Percentiles rank a stretch among this genome's conserved stretches.
Conservation (phyloP, 2,329 filamentous ascomycete species). For the Alternaria novae-zelandiae region DNA sequence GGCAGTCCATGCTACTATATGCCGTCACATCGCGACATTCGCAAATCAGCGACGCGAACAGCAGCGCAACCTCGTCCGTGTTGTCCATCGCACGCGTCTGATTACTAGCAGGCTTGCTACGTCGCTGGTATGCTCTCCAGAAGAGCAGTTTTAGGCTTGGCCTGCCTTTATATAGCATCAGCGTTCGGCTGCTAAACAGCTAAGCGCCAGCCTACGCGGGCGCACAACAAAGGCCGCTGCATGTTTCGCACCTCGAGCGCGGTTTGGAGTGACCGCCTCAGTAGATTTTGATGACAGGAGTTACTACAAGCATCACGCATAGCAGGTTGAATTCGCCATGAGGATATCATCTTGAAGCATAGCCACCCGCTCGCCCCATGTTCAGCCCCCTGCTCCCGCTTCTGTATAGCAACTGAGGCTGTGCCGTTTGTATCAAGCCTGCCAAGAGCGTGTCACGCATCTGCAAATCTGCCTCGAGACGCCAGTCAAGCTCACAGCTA, state of each 20-base stretch:
- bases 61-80: background rate
- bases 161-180: slow-evolving; percentile 36
- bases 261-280: background rate
- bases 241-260: slow-evolving; percentile 9
- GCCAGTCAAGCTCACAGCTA: slow-evolving; percentile 35
- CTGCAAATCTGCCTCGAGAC: slow-evolving; percentile 46
- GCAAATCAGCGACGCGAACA: background rate
- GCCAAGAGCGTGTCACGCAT: slow-evolving; percentile 38
- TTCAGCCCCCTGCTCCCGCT: slow-evolving; percentile 25
- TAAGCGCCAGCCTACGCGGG: slow-evolving; percentile 40
- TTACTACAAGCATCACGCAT: slow-evolving; percentile 1
- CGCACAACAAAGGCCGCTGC: slow-evolving; percentile 14
- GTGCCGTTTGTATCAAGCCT: slow-evolving; percentile 40
- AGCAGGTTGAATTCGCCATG: slow-evolving; percentile 10
- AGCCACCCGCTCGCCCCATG: slow-evolving; percentile 32
- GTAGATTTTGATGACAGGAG: slow-evolving; percentile 3
- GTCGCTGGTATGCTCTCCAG: slow-evolving; percentile 9
- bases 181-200: slow-evolving; percentile 24
- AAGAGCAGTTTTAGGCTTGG: slow-evolving; percentile 26
- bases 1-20: background rate
- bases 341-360: slow-evolving; percentile 24
- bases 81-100: background rate
- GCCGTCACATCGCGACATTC: slow-evolving; percentile 1
- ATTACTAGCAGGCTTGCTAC: slow-evolving; percentile 3
- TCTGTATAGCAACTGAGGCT: slow-evolving; percentile 41